Conservation (phyloP, 139 green algal genomes). For the Picochlorum sp. region DNA sequence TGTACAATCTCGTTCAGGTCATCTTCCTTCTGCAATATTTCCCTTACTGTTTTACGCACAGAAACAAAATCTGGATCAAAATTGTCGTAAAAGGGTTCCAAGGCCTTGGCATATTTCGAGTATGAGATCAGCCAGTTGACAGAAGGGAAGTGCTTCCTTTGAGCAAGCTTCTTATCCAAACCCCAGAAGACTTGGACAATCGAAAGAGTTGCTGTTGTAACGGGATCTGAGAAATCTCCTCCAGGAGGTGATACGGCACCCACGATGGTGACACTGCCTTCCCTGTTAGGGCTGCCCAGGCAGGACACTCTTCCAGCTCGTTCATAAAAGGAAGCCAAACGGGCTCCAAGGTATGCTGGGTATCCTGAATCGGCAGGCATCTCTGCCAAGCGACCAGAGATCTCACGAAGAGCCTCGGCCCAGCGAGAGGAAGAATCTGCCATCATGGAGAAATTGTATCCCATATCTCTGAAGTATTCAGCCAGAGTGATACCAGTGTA, state of each 20-base stretch:
- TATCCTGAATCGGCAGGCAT: conserved; percentile 96
- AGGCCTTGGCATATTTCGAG: conserved; percentile 94
- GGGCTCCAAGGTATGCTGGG: conserved; percentile 79
- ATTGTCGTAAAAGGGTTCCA: conserved; percentile 96
- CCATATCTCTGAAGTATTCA: conserved; percentile 99
- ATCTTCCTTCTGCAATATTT: conserved; percentile 98
- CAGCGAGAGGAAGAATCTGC: conserved; percentile 95
- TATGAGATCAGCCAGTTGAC: conserved; percentile 99
- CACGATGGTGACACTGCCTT: conserved; percentile 96
- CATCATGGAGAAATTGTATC: conserved; percentile 98
- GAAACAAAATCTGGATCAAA: conserved; percentile 77
- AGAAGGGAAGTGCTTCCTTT: conserved; percentile 98
- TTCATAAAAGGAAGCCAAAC: conserved; percentile 98
- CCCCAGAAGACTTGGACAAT: conserved; percentile 99
- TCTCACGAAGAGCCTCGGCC: conserved; percentile 98
- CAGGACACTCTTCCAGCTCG: conserved; percentile 88
- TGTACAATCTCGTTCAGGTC: conserved; percentile 99
- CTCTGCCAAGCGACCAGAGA: conserved; percentile 94
- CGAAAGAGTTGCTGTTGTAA: conserved; percentile 92
- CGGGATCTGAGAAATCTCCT: conserved; percentile 97
- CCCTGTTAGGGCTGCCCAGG: conserved; percentile 78
- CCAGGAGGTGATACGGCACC: conserved; percentile 94
- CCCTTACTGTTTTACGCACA: conserved; percentile 23
- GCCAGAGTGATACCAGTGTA: conserved; percentile 99
- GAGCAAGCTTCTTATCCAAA: conserved; percentile 99